phyloP scores from a whole-genome alignment of 129 eudicot genomes.

The Escallonia herrerae region DNA sequence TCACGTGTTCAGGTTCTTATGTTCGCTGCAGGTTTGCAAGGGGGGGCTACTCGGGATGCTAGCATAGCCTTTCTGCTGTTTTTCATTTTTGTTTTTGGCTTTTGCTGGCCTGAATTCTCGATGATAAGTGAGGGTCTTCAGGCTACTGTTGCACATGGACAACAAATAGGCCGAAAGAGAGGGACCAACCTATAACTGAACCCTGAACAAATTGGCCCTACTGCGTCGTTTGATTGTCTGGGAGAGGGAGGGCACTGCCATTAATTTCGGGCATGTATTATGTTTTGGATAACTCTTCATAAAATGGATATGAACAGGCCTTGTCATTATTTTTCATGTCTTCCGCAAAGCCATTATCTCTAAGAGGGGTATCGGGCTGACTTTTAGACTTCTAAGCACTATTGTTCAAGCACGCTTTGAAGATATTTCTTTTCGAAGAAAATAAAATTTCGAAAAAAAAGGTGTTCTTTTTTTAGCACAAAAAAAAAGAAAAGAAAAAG shows the following conservation, averaged over 20 bases:
- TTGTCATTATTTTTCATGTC: not conserved
- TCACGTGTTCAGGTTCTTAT: no score
- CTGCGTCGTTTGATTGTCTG: not conserved
- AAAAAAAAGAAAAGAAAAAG: no score
- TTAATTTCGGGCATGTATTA: not conserved
- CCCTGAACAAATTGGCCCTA: not conserved
- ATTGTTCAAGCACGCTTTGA: not conserved
- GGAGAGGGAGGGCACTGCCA: not conserved
- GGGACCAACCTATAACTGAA: not conserved
- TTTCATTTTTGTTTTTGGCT: no score
- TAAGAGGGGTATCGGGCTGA: no score
- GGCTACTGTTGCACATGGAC: no score
- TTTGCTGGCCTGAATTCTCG: no score
- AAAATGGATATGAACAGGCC: not conserved
- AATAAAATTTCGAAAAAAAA: not conserved
- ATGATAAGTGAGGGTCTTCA: no score
- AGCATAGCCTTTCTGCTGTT: no score
- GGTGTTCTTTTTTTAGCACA: not conserved
- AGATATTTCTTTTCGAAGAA: not conserved
- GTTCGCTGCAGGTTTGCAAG: no score
- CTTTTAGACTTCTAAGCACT: not conserved
- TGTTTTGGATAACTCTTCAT: not conserved
- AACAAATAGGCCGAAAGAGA: not conserved
- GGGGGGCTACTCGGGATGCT: no score
- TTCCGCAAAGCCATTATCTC: no score